Evolutionary conservation across 768 basidiomycete species (phyloP).

Genomic region (Leucosporidium yakuticum): DNA sequence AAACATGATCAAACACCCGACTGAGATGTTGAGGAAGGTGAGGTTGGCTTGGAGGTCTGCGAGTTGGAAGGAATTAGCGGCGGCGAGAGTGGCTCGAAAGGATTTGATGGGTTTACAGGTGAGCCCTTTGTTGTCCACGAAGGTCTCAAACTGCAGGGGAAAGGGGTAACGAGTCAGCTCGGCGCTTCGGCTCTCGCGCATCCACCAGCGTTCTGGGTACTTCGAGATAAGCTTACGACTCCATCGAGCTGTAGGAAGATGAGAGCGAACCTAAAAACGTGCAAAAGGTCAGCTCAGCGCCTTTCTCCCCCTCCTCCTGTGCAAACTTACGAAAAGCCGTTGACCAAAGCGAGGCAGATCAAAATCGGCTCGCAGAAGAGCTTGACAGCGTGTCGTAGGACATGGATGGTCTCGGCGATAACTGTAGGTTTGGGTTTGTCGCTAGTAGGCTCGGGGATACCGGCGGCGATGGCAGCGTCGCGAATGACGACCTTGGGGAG

Average conservation of each 20-base stretch:
- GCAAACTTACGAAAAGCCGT: too few species aligned
- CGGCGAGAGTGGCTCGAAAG: too few species aligned
- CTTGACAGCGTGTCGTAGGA: too few species aligned
- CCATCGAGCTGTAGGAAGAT: slow-evolving; percentile 1
- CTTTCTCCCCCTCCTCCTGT: too few species aligned
- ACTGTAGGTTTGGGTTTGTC: neutral
- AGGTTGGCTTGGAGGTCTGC: neutral
- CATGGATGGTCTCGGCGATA: neutral
- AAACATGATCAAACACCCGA: neutral
- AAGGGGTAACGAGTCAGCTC: neutral
- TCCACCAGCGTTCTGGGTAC: too few species aligned
- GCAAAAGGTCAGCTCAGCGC: neutral
- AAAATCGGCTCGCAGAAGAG: too few species aligned
- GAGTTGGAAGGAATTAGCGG: too few species aligned
- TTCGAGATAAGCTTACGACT: neutral
- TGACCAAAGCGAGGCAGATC: too few species aligned
- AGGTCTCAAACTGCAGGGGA: neutral
- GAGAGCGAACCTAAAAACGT: neutral
- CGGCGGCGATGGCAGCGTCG: neutral
- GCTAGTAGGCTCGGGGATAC: neutral
- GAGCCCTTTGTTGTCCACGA: neutral
- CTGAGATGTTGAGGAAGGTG: neutral
- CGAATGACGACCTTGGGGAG: neutral
- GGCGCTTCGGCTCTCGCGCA: too few species aligned
- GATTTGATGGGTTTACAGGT: neutral